Evolutionary conservation across 1,284 basidiomycete species (phyloP).

Genomic region (Leccinum huronense): DNA sequence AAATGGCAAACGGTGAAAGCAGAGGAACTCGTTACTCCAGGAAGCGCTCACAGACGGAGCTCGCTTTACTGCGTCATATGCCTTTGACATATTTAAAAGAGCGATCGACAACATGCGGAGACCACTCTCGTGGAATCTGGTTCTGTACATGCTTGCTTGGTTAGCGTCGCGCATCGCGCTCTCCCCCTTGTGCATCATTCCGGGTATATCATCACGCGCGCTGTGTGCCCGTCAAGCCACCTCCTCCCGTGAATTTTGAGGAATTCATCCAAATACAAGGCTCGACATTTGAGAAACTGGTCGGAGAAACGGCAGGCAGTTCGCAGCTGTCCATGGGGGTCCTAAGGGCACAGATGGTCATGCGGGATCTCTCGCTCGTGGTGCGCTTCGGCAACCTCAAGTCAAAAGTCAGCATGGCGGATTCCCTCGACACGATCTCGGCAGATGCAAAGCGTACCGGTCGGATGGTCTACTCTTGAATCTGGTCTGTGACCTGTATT

Average conservation of each 20-base stretch:
- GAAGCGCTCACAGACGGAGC: constrained; percentile 26
- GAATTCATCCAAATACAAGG: constrained; percentile 57
- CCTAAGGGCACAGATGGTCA: constrained; percentile 74
- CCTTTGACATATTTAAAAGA: constrained; percentile 46
- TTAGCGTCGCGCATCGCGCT: constrained; percentile 45
- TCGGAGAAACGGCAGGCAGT: constrained; percentile 55
- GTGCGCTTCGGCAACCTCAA: constrained; percentile 60
- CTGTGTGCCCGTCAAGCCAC: constrained; percentile 36
- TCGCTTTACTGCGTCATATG: constrained; percentile 39
- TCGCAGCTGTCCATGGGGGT: constrained; percentile 61
- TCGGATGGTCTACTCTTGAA: constrained; percentile 13
- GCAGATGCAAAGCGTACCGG: constrained; percentile 59
- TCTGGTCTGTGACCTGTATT: constrained; percentile 8
- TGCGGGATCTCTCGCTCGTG: constrained; percentile 58
- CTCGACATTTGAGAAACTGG: constrained; percentile 57
- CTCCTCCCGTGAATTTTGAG: constrained; percentile 52
- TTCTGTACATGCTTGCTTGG: constrained; percentile 49
- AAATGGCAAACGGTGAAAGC: no score
- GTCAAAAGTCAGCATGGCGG: constrained; percentile 55
- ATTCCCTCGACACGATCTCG: constrained; percentile 51
- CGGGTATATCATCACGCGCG: constrained; percentile 49
- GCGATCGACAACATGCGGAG: constrained; percentile 50
- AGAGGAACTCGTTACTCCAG: constrained; percentile 29
- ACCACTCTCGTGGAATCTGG: constrained; percentile 56
- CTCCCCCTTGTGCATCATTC: constrained; percentile 58